phyloP scores from a whole-genome alignment of 768 basidiomycete genomes.

The Lyophyllum shimeji region DNA sequence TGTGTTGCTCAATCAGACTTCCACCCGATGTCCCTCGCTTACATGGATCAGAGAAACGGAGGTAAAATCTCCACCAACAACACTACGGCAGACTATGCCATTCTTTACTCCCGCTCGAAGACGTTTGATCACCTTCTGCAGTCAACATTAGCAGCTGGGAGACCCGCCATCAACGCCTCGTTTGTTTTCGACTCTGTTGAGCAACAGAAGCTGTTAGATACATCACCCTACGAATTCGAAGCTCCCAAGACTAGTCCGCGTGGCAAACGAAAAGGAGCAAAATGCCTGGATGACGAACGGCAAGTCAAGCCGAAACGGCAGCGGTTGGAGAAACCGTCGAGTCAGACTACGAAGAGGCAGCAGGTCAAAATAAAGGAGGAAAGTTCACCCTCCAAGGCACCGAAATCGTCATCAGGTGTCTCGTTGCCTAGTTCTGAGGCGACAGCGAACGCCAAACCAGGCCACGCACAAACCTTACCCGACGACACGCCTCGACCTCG shows the following conservation, averaged over 20 bases:
- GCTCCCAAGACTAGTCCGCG: constrained; percentile 12
- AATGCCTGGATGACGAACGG: constrained; percentile 9
- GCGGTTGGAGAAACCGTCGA: constrained; percentile 12
- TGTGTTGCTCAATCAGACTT: constrained; percentile 24
- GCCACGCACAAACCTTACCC: not conserved
- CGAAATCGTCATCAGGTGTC: not conserved
- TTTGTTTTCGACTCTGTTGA: constrained; percentile 57
- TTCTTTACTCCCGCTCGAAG: constrained; percentile 53
- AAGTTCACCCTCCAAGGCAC: not conserved
- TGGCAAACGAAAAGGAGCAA: constrained; percentile 20
- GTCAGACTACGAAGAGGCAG: constrained; percentile 15
- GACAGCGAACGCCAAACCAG: not conserved
- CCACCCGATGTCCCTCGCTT: not conserved
- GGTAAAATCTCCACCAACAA: constrained; percentile 57
- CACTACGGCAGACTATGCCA: constrained; percentile 57
- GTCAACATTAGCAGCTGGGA: constrained; percentile 33
- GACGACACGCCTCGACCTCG: constrained; percentile 13
- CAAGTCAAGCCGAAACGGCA: constrained; percentile 7
- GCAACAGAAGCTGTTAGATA: constrained; percentile 41
- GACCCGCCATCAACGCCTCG: constrained; percentile 47
- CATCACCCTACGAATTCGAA: constrained; percentile 44
- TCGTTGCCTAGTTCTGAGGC: not conserved
- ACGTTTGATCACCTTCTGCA: constrained; percentile 46
- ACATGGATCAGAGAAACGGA: constrained; percentile 54
- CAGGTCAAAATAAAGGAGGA: constrained; percentile 8